Evolutionary conservation across 2,329 filamentous ascomycete species (phyloP).

Genomic region (Cladosporium halotolerans): DNA sequence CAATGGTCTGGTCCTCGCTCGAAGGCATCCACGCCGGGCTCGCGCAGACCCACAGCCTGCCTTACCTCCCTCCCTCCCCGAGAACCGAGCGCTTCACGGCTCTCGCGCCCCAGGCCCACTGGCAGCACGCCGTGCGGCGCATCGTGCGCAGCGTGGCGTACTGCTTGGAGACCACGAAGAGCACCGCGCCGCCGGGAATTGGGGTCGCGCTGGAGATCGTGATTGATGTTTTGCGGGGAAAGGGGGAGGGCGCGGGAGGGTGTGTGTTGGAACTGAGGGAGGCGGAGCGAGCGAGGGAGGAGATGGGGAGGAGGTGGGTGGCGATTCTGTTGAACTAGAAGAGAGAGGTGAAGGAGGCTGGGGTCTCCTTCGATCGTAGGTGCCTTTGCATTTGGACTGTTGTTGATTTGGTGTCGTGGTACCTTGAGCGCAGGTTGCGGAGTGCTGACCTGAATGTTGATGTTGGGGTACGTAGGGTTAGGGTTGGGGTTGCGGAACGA

Average conservation of each 20-base stretch:
- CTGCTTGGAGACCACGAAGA: neutral
- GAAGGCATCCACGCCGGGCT: neutral
- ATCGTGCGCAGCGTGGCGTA: neutral
- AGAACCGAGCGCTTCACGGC: neutral
- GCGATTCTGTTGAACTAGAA: neutral
- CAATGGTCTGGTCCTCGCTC: constrained; percentile 5
- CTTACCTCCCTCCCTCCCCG: neutral
- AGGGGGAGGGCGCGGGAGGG: neutral
- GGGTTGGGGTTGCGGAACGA: neutral
- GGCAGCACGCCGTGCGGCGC: neutral
- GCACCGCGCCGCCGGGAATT: neutral
- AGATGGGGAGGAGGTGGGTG: constrained; percentile 7
- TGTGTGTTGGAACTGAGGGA: neutral
- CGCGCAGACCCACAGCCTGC: neutral
- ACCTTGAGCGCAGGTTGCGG: neutral
- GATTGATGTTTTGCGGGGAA: neutral
- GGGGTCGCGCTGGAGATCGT: constrained; percentile 3
- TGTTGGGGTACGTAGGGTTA: neutral
- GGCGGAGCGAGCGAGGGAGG: constrained; percentile 1
- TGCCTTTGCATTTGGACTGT: neutral
- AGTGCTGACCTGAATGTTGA: neutral
- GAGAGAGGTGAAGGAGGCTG: neutral
- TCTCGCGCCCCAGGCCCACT: neutral
- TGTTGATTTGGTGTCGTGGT: neutral
- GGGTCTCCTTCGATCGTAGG: neutral